These are phyloP conservation scores for Verticillium longisporum DNA, from an alignment of 2,329 filamentous ascomycete species.

Conservation along the genomic window DNA sequence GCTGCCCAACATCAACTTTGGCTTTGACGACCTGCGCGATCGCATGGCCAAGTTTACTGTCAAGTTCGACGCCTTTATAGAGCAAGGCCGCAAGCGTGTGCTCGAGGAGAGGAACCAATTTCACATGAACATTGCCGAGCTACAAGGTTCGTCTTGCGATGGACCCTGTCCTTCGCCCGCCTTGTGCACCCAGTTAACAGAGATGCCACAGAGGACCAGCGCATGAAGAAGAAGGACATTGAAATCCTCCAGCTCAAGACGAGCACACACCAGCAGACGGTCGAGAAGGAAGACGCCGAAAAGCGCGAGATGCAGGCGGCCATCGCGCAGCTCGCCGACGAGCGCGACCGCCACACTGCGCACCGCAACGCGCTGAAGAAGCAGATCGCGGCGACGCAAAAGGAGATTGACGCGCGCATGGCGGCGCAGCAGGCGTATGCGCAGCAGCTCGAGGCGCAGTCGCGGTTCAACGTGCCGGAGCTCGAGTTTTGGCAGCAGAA, in stretches of 20 bases:
- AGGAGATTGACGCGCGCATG: slow-evolving; percentile 60
- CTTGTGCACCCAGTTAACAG: background rate
- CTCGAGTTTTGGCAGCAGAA: slow-evolving; percentile 94
- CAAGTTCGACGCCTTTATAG: slow-evolving; percentile 90
- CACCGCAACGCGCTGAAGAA: slow-evolving; percentile 49
- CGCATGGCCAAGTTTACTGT: slow-evolving; percentile 90
- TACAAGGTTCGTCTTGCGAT: slow-evolving; percentile 60
- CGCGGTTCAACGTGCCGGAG: slow-evolving; percentile 85
- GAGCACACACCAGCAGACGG: slow-evolving; percentile 62
- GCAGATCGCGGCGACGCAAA: slow-evolving; percentile 62
- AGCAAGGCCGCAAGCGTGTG: slow-evolving; percentile 80
- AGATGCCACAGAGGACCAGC: slow-evolving; percentile 67
- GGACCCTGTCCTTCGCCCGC: background rate
- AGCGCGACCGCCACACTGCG: slow-evolving; percentile 54
- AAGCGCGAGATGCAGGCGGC: slow-evolving; percentile 65
- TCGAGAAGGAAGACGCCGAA: slow-evolving; percentile 72
- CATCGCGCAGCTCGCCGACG: slow-evolving; percentile 49
- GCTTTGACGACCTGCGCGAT: slow-evolving; percentile 90
- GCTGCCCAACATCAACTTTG: slow-evolving; percentile 87
- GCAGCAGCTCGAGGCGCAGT: slow-evolving; percentile 72
- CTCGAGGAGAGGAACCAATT: slow-evolving; percentile 93
- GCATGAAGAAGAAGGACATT: slow-evolving; percentile 81
- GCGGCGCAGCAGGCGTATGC: slow-evolving; percentile 69
- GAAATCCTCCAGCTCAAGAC: slow-evolving; percentile 72
- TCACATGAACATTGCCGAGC: slow-evolving; percentile 79